Evolutionary conservation across 345 rosid genomes (phyloP).

Genomic region (Melastoma malabathricum): DNA sequence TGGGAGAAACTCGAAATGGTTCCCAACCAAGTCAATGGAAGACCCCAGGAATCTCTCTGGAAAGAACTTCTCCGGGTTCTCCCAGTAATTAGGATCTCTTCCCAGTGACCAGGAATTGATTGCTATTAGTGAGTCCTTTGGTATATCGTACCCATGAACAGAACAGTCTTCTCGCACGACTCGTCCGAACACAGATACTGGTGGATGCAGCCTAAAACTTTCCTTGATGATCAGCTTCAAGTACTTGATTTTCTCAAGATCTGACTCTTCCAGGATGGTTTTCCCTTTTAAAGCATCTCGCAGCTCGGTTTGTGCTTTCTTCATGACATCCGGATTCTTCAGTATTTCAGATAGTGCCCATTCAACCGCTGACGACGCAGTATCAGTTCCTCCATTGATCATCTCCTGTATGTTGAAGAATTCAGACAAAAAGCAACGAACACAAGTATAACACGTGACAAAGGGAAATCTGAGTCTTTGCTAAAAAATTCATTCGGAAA

Average conservation of each 20-base stretch:
- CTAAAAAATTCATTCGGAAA: too few relatives aligned
- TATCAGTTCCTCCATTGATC: conserved; percentile 10
- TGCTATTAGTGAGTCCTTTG: neutral
- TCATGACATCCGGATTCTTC: conserved; percentile 11
- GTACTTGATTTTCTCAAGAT: conserved; percentile 7
- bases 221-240: conserved; percentile 19
- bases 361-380: conserved; percentile 4
- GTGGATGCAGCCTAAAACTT: conserved; percentile 16
- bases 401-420: conserved; percentile 7
- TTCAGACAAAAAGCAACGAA: neutral
- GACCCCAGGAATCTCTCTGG: conserved; percentile 10
- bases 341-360: conserved; percentile 23
- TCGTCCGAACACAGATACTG: conserved; percentile 15
- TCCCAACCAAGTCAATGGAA: conserved; percentile 8
- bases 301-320: conserved; percentile 15
- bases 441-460: neutral
- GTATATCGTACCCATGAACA: conserved; percentile 17
- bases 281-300: conserved; percentile 3
- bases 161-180: conserved; percentile 8
- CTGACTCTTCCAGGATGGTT: conserved; percentile 3
- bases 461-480: too few relatives aligned
- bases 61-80: conserved; percentile 6
- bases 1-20: conserved; percentile 3
- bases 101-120: conserved; percentile 9
- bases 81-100: conserved; percentile 11